These are phyloP conservation scores for Colletotrichum australisinense DNA, from an alignment of 2,329 filamentous ascomycete genomes.

Conservation along the genomic window DNA sequence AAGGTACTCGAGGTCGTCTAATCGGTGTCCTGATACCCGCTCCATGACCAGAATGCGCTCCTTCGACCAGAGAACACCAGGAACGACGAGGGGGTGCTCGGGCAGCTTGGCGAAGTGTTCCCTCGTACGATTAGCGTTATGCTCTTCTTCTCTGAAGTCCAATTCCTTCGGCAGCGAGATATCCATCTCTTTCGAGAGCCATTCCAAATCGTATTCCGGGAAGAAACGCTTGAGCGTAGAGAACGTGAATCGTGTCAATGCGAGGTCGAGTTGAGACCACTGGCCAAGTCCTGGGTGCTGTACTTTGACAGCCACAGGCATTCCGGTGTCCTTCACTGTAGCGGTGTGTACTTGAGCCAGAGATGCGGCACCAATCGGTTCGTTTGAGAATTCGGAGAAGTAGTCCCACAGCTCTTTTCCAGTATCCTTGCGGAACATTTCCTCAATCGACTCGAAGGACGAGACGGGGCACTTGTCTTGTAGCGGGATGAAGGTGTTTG, in stretches of 20 bases:
- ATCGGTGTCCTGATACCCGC: slow-evolving; percentile 84
- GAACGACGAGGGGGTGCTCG: slow-evolving; percentile 86
- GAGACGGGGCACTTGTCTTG: slow-evolving; percentile 97
- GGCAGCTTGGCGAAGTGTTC: slow-evolving; percentile 83
- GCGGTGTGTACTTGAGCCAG: slow-evolving; percentile 95
- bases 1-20: slow-evolving; percentile 89
- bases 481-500: slow-evolving; percentile 92
- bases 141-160: slow-evolving; percentile 86
- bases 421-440: slow-evolving; percentile 89
- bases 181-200: slow-evolving; percentile 95
- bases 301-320: slow-evolving; percentile 94
- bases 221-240: slow-evolving; percentile 91
- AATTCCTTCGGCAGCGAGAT: slow-evolving; percentile 89
- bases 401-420: slow-evolving; percentile 81
- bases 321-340: slow-evolving; percentile 81
- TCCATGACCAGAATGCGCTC: slow-evolving; percentile 96
- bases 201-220: slow-evolving; percentile 96
- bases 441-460: slow-evolving; percentile 84
- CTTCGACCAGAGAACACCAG: slow-evolving; percentile 89
- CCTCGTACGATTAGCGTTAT: slow-evolving; percentile 83
- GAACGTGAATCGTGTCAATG: slow-evolving; percentile 90
- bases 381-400: slow-evolving; percentile 84
- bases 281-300: slow-evolving; percentile 91
- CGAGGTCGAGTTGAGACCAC: slow-evolving; percentile 90
- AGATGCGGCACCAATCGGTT: slow-evolving; percentile 91